Conservation (phyloP, 108 stramenopile species). For the Heterococcus sp. region DNA sequence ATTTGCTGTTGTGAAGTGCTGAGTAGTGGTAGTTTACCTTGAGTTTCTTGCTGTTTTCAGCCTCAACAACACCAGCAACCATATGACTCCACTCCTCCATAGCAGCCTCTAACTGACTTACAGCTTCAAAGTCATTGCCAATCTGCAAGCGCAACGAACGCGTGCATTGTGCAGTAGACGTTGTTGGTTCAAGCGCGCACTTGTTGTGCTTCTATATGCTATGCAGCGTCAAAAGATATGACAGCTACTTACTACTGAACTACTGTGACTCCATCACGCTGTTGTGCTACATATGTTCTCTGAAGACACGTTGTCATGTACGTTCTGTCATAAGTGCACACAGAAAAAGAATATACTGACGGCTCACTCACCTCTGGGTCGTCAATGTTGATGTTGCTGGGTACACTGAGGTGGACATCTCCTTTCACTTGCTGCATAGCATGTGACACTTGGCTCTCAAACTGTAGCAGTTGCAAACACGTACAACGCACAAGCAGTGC, state of each 20-base stretch:
- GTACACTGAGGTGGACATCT: conserved; percentile 57
- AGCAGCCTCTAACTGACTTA: conserved; percentile 52
- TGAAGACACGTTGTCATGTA: neutral
- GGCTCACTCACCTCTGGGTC: conserved; percentile 38
- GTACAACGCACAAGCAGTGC: neutral
- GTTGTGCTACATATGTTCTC: neutral
- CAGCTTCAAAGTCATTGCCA: conserved; percentile 54
- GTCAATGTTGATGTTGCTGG: conserved; percentile 56
- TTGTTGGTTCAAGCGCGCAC: neutral
- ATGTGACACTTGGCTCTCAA: conserved; percentile 51
- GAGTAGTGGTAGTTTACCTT: too few relatives aligned
- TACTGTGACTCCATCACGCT: neutral
- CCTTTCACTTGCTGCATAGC: conserved; percentile 58
- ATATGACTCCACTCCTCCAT: conserved; percentile 59
- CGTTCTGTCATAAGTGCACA: neutral
- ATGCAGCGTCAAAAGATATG: neutral
- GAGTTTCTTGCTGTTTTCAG: conserved; percentile 44
- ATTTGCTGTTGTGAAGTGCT: conserved; percentile 12
- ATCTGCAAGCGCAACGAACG: neutral
- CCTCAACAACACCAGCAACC: conserved; percentile 50
- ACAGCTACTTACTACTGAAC: neutral
- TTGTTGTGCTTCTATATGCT: neutral
- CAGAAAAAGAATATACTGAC: neutral
- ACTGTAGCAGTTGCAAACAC: neutral
- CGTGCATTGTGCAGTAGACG: neutral